A percentile compares a stretch with the other conserved stretches of the same genome.
Conservation (phyloP, 129 eudicot genomes). For the Centaurea solstitialis region DNA sequence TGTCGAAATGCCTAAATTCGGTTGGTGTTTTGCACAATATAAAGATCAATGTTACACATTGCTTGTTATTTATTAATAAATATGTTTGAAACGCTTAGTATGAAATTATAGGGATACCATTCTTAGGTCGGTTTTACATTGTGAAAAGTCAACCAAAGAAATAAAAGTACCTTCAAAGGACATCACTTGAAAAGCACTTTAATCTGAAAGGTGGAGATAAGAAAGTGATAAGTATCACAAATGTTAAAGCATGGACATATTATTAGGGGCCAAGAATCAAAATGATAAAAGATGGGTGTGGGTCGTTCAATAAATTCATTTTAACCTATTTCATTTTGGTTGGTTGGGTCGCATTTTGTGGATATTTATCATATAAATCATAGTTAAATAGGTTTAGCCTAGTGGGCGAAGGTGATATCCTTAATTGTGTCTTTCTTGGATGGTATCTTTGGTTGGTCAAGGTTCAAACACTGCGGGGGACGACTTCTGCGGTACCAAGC, state of each 20-base stretch:
- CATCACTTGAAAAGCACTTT: neutral
- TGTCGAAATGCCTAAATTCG: neutral
- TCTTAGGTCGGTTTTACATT: neutral
- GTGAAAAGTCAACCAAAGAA: neutral
- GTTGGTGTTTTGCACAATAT: neutral
- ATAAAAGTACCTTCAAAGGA: neutral
- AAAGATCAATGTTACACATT: neutral
- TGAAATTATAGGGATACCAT: neutral
- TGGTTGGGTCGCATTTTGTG: neutral
- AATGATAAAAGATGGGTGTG: neutral
- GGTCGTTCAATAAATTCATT: neutral
- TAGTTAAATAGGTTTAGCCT: too few relatives aligned
- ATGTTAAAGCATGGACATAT: neutral
- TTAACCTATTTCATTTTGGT: neutral
- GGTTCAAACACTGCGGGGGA: too few relatives aligned
- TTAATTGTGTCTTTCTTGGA: too few relatives aligned
- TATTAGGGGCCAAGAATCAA: neutral
- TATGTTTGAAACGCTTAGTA: neutral
- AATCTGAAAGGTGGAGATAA: neutral
- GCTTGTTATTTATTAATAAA: neutral
- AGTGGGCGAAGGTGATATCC: too few relatives aligned
- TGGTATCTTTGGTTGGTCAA: too few relatives aligned
- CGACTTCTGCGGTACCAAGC: too few relatives aligned
- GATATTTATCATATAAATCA: neutral
- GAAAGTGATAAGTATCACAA: neutral